Percentiles rank a stretch among this genome's conserved stretches.
Evolutionary conservation across 2,329 filamentous ascomycete genomes (phyloP).

Genomic region (Xylariaceae sp.): DNA sequence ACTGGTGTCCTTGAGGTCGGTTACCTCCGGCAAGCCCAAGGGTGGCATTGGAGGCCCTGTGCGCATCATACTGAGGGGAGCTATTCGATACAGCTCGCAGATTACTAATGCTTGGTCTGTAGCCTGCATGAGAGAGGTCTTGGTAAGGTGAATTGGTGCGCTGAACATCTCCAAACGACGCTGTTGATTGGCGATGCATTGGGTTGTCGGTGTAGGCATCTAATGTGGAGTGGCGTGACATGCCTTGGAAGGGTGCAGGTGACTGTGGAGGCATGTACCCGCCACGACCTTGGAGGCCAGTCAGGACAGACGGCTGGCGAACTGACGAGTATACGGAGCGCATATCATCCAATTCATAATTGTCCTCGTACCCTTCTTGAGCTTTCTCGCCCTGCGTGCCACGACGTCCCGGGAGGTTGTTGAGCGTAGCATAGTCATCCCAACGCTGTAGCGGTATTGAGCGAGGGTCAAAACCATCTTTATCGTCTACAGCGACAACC

Average conservation of each 20-base stretch:
- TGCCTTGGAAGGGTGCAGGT: conserved; percentile 71
- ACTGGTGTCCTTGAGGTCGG: conserved; percentile 57
- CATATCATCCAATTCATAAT: conserved; percentile 98
- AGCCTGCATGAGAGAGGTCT: conserved; percentile 57
- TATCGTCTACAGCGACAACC: conserved; percentile 83
- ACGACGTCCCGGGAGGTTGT: conserved; percentile 90
- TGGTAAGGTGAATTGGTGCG: conserved; percentile 65
- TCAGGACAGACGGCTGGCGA: conserved; percentile 84
- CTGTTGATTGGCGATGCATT: conserved; percentile 72
- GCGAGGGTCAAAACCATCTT: conserved; percentile 83
- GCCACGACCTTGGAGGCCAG: conserved; percentile 75
- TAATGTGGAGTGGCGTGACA: conserved; percentile 51
- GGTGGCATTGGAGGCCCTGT: conserved; percentile 52
- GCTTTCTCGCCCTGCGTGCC: conserved; percentile 72
- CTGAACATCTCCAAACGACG: conserved; percentile 66
- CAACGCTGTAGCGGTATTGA: conserved; percentile 94
- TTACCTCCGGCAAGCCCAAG: conserved; percentile 57
- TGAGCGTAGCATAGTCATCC: conserved; percentile 91
- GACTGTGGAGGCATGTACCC: conserved; percentile 85
- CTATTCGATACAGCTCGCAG: conserved; percentile 56
- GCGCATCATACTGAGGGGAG: conserved; percentile 52
- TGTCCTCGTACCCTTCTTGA: conserved; percentile 72
- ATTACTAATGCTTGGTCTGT: conserved; percentile 67
- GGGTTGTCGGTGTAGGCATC: conserved; percentile 57
- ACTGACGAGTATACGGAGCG: conserved; percentile 95